phyloP scores from a whole-genome alignment of 2,329 filamentous ascomycete species.

The Aspergillus ibericus region DNA sequence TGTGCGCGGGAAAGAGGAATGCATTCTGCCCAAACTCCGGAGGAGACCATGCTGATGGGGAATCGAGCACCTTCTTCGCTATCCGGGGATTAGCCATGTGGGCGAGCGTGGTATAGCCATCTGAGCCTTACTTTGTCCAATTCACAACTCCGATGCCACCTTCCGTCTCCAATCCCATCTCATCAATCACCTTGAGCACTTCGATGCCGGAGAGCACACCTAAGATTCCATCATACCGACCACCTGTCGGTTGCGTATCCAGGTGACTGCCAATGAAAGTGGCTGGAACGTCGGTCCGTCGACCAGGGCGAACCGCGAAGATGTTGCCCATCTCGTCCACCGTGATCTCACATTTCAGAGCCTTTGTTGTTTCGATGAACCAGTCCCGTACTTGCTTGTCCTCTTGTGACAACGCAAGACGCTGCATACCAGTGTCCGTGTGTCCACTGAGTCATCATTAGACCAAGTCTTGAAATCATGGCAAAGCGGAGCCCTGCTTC shows the following conservation, averaged over 20 bases:
- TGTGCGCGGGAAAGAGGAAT: constrained; percentile 65
- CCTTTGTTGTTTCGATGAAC: constrained; percentile 66
- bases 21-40: constrained; percentile 73
- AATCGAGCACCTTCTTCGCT: constrained; percentile 81
- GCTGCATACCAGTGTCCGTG: constrained; percentile 74
- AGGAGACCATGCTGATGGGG: constrained; percentile 71
- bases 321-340: constrained; percentile 79
- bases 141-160: constrained; percentile 74
- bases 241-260: constrained; percentile 60
- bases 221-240: constrained; percentile 62
- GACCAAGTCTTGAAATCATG: not conserved
- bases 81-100: constrained; percentile 14
- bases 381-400: constrained; percentile 73
- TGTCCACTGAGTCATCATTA: constrained; percentile 25
- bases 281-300: constrained; percentile 56
- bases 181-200: constrained; percentile 66
- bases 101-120: not conserved
- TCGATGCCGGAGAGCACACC: constrained; percentile 73
- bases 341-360: constrained; percentile 65
- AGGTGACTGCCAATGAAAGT: constrained; percentile 71
- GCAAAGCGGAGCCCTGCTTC: not conserved
- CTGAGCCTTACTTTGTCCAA: constrained; percentile 34
- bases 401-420: constrained; percentile 68
- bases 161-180: constrained; percentile 67
- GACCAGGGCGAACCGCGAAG: constrained; percentile 69